phyloP scores from a whole-genome alignment of 805 yeast genomes.

The Lachancea waltii region DNA sequence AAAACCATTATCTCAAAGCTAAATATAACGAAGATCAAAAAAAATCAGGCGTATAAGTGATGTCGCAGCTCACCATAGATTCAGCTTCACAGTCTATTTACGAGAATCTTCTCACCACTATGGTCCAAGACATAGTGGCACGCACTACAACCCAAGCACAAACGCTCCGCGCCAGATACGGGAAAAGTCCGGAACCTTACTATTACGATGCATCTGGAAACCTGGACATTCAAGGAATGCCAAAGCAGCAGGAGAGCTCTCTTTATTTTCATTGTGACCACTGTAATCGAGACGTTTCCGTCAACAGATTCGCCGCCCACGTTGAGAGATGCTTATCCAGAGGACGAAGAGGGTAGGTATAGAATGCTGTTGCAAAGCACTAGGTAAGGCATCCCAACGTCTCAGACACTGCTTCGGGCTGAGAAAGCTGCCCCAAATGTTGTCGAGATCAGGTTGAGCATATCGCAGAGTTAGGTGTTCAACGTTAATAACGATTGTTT shows the following conservation, averaged over 20 bases:
- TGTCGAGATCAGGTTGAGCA: too few species aligned
- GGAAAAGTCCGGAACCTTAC: constrained; percentile 21
- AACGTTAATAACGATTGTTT: too few species aligned
- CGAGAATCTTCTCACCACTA: constrained; percentile 23
- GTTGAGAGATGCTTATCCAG: constrained; percentile 85
- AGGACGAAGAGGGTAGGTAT: constrained; percentile 39
- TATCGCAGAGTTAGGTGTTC: too few species aligned
- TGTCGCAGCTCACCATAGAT: constrained; percentile 16
- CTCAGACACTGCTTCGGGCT: too few species aligned
- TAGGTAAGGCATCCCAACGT: too few species aligned
- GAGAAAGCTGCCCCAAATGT: too few species aligned
- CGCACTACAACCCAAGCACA: constrained; percentile 23
- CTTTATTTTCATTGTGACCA: constrained; percentile 69
- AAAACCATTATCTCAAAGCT: too few species aligned
- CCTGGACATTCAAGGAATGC: constrained; percentile 25
- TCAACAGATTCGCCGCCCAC: constrained; percentile 89
- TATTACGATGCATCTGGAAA: constrained; percentile 23
- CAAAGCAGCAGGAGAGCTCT: constrained; percentile 30
- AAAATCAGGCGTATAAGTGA: too few species aligned
- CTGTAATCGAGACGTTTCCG: constrained; percentile 83
- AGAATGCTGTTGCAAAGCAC: too few species aligned
- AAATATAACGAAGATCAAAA: background rate
- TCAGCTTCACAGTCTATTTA: constrained; percentile 20
- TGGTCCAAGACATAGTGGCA: constrained; percentile 31
- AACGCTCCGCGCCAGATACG: constrained; percentile 20